Evolutionary conservation across 192 early-diverging fungal species (phyloP).

Genomic region (Coemansia aciculifera): DNA sequence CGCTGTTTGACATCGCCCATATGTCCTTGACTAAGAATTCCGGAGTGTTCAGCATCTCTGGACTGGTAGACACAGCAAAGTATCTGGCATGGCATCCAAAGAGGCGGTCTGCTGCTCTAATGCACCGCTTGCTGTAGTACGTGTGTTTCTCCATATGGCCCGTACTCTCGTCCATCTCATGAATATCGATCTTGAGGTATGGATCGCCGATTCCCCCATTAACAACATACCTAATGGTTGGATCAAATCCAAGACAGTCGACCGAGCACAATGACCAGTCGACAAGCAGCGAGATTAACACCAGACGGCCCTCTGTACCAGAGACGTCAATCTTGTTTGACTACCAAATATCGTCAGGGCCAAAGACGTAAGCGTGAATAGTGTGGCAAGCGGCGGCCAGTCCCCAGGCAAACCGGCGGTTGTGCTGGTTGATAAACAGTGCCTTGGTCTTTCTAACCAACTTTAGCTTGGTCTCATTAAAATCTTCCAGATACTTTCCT

Average conservation of each 20-base stretch:
- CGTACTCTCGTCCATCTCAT: background rate
- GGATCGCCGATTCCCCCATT: background rate
- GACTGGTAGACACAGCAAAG: slow-evolving; percentile 13
- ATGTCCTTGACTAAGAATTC: slow-evolving; percentile 19
- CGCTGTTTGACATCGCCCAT: slow-evolving; percentile 24
- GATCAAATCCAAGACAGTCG: slow-evolving; percentile 11
- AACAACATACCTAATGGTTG: background rate
- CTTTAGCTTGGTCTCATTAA: too few species aligned
- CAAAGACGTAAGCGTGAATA: background rate
- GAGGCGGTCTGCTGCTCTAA: background rate
- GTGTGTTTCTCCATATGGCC: background rate
- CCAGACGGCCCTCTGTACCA: background rate
- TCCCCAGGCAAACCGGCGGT: slow-evolving; percentile 26
- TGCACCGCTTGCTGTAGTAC: background rate
- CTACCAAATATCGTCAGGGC: background rate
- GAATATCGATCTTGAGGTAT: background rate
- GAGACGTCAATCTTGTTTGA: too few species aligned
- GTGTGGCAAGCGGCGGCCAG: background rate
- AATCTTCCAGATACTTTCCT: too few species aligned
- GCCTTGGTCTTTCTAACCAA: too few species aligned
- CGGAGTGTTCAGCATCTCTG: background rate
- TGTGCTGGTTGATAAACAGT: background rate
- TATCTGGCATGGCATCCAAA: slow-evolving; percentile 6
- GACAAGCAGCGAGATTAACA: slow-evolving; percentile 3
- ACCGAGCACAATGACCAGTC: slow-evolving; percentile 13